Evolutionary conservation across 768 basidiomycete genomes (phyloP).

Genomic region (Hysterangium stoloniferum): DNA sequence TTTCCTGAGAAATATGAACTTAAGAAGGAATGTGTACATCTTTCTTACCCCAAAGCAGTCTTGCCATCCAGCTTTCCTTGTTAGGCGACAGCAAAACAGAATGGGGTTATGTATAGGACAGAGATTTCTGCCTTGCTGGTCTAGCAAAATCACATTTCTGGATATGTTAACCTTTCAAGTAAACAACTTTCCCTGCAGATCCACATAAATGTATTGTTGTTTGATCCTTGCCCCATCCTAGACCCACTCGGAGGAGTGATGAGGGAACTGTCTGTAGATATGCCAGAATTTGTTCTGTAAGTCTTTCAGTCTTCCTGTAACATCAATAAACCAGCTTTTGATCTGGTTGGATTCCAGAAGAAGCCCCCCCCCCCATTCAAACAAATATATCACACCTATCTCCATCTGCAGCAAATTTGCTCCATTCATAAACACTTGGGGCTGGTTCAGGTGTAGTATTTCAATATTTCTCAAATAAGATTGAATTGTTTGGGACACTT

Average conservation of each 20-base stretch:
- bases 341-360: too few species aligned
- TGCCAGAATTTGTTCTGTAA: too few species aligned
- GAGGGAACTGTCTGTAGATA: slow-evolving; percentile 36
- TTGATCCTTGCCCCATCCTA: slow-evolving; percentile 61
- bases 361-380: too few species aligned
- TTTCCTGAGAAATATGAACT: neutral
- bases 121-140: slow-evolving; percentile 47
- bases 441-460: too few species aligned
- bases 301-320: too few species aligned
- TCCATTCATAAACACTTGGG: too few species aligned
- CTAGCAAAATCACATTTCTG: slow-evolving; percentile 52
- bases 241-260: slow-evolving; percentile 37
- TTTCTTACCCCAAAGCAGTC: slow-evolving; percentile 30
- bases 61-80: slow-evolving; percentile 14
- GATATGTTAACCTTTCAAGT: slow-evolving; percentile 51
- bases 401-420: too few species aligned
- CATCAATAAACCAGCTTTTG: too few species aligned
- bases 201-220: slow-evolving; percentile 63
- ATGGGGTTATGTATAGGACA: slow-evolving; percentile 16
- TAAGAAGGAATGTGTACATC: neutral
- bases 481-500: too few species aligned
- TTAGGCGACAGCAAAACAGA: neutral
- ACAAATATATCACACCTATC: too few species aligned
- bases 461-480: too few species aligned
- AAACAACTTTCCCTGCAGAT: slow-evolving; percentile 56